A percentile compares a stretch with the other conserved stretches of the same genome.
Evolutionary conservation across 2,329 filamentous ascomycete species (phyloP).

Genomic region (Bipolaris cookei): DNA sequence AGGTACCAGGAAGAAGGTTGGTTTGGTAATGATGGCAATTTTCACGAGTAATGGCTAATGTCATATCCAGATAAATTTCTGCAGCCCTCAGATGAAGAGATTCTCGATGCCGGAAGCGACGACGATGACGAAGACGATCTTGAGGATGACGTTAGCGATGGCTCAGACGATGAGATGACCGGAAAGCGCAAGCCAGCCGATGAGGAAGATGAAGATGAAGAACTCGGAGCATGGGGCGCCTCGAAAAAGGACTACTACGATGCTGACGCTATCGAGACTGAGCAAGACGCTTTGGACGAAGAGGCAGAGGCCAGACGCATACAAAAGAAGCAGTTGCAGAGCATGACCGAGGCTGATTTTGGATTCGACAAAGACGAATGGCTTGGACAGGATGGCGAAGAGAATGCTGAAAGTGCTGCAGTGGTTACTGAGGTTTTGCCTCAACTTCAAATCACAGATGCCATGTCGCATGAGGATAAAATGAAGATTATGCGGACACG

Average conservation of each 20-base stretch:
- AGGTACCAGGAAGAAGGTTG: constrained; percentile 71
- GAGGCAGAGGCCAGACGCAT: constrained; percentile 87
- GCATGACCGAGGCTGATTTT: constrained; percentile 91
- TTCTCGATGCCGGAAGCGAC: constrained; percentile 59
- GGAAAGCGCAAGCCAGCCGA: constrained; percentile 50
- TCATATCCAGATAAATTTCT: constrained; percentile 59
- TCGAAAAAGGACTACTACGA: constrained; percentile 93
- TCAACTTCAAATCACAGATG: constrained; percentile 78
- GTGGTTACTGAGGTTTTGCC: constrained; percentile 87
- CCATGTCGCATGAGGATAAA: constrained; percentile 77
- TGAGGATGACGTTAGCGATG: constrained; percentile 47
- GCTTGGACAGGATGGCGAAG: constrained; percentile 62
- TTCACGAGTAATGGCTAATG: constrained; percentile 8
- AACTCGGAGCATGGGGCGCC: constrained; percentile 80
- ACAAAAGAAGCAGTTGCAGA: constrained; percentile 87
- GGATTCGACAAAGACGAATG: constrained; percentile 91
- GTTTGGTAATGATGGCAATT: constrained; percentile 10
- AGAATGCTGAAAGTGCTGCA: constrained; percentile 56
- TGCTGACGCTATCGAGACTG: constrained; percentile 76
- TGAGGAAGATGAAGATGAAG: constrained; percentile 59
- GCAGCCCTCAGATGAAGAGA: constrained; percentile 68
- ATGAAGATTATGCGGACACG: constrained; percentile 75
- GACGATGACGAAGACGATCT: constrained; percentile 51
- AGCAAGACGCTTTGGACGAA: constrained; percentile 82
- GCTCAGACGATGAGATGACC: constrained; percentile 42